phyloP scores from a whole-genome alignment of 2,329 filamentous ascomycete species.

The Pseudogymnoascus sp. region DNA sequence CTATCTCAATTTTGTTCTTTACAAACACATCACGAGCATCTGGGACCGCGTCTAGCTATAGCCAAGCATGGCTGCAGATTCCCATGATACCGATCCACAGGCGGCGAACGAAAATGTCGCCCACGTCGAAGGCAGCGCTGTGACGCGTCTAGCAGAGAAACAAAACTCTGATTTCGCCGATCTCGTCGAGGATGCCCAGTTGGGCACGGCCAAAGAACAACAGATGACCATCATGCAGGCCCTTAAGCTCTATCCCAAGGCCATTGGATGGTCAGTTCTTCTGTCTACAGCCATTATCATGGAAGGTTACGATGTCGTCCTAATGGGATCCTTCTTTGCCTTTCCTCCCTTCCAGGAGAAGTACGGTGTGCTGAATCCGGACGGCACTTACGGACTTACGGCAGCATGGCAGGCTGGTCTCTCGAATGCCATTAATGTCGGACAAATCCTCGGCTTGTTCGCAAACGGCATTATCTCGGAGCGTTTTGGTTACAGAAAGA shows the following conservation, averaged over 20 bases:
- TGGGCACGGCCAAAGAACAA: slow-evolving; percentile 11
- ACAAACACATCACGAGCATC: neutral
- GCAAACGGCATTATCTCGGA: slow-evolving; percentile 34
- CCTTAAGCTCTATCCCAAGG: slow-evolving; percentile 11
- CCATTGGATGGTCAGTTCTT: slow-evolving; percentile 25
- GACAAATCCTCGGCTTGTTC: slow-evolving; percentile 35
- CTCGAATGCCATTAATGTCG: slow-evolving; percentile 32
- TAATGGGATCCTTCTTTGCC: slow-evolving; percentile 29
- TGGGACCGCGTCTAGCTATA: neutral
- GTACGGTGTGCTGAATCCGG: slow-evolving; percentile 21
- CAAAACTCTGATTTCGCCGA: neutral
- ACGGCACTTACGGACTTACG: slow-evolving; percentile 32
- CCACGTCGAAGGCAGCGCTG: neutral
- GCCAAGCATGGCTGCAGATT: neutral
- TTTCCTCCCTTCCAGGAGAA: slow-evolving; percentile 23
- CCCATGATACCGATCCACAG: neutral
- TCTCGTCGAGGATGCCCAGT: neutral
- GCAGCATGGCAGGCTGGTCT: slow-evolving; percentile 38
- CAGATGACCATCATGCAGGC: slow-evolving; percentile 9
- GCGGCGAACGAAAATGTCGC: neutral
- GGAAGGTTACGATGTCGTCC: slow-evolving; percentile 32
- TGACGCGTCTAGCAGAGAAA: neutral
- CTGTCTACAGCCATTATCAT: slow-evolving; percentile 31
- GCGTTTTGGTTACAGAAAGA: slow-evolving; percentile 31
- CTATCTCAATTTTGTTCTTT: neutral